phyloP scores from a whole-genome alignment of 768 basidiomycete species.

The Mycena haematopus region DNA sequence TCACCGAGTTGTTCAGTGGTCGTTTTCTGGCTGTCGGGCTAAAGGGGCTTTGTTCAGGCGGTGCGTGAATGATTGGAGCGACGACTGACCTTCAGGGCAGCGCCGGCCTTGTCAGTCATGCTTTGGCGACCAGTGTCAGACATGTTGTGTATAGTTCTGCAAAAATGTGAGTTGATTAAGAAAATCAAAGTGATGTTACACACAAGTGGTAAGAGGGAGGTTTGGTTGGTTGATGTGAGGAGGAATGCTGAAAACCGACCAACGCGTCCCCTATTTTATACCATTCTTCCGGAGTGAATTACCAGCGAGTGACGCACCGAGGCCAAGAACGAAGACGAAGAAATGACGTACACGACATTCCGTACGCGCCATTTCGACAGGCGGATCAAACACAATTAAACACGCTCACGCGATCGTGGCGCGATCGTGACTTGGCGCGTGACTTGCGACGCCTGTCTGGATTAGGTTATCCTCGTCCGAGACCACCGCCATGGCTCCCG shows the following conservation, averaged over 20 bases:
- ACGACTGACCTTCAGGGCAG: constrained; percentile 54
- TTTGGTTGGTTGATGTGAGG: not conserved
- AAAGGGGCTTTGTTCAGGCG: not conserved
- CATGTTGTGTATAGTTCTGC: constrained; percentile 42
- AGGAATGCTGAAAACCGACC: not conserved
- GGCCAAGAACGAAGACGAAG: not conserved
- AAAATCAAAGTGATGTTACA: not conserved
- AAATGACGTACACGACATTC: too few species aligned
- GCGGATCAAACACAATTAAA: too few species aligned
- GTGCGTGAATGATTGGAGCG: not conserved
- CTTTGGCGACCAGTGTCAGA: constrained; percentile 64
- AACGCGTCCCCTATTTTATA: not conserved
- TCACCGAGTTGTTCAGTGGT: constrained; percentile 58
- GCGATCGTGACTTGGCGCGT: too few species aligned
- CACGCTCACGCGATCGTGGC: constrained; percentile 7
- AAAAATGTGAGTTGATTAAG: not conserved
- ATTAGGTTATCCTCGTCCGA: too few species aligned
- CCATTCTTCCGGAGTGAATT: not conserved
- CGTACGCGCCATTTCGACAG: too few species aligned
- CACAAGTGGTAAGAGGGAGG: not conserved
- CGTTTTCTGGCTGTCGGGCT: constrained; percentile 68
- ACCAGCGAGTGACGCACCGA: not conserved
- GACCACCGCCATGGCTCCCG: constrained; percentile 75
- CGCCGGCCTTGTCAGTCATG: constrained; percentile 60
- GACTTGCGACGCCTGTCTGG: too few species aligned